Percentiles rank a stretch among this genome's conserved stretches.
phyloP scores from a whole-genome alignment of 805 yeast species.

The Schwanniomyces polymorphus region DNA sequence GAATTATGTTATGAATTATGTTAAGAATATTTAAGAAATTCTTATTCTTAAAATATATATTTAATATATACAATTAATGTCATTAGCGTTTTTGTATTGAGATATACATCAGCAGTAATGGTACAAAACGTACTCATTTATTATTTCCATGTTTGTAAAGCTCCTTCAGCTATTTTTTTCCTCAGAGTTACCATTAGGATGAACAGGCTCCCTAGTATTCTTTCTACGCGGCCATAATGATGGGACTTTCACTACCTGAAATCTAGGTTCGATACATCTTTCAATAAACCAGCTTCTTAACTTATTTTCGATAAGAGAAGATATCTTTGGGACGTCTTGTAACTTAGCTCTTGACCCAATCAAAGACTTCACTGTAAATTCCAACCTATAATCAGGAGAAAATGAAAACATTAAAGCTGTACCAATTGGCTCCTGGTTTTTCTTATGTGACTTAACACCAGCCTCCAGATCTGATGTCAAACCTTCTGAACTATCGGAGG shows the following conservation, averaged over 20 bases:
- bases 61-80: neutral
- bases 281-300: constrained; percentile 89
- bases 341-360: constrained; percentile 92
- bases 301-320: constrained; percentile 78
- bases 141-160: too few relatives aligned
- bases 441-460: constrained; percentile 8
- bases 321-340: constrained; percentile 89
- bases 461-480: constrained; percentile 1
- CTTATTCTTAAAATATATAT: neutral
- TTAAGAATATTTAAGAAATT: too few relatives aligned
- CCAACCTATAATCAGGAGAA: constrained; percentile 86
- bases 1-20: too few relatives aligned
- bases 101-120: too few relatives aligned
- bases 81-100: neutral
- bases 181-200: constrained; percentile 3
- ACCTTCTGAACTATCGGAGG: neutral
- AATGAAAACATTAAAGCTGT: constrained; percentile 87
- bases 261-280: constrained; percentile 91
- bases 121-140: too few relatives aligned
- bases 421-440: constrained; percentile 31
- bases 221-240: constrained; percentile 74
- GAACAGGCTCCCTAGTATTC: constrained; percentile 33
- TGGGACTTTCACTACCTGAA: constrained; percentile 81
- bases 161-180: constrained; percentile 3
- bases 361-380: constrained; percentile 82